Evolutionary conservation across 805 yeast genomes (phyloP).

Genomic region (Saccharomycopsis oosterbeekiorum): DNA sequence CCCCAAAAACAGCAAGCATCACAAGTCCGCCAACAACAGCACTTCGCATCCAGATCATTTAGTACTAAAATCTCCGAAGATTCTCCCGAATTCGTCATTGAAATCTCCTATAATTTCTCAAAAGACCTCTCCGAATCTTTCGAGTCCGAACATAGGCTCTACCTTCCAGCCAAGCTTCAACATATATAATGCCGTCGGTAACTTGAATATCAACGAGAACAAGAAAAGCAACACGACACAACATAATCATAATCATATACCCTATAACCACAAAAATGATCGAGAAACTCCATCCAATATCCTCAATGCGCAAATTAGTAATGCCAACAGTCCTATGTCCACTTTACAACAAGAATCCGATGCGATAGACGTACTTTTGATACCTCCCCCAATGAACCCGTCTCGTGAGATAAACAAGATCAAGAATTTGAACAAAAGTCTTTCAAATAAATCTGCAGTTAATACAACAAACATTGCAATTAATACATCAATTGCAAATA

Average conservation of each 20-base stretch:
- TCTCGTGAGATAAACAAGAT: background rate
- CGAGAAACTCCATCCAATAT: too few species aligned
- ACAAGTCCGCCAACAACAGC: background rate
- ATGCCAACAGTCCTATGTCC: too few species aligned
- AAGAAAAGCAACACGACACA: background rate
- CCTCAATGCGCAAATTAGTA: too few species aligned
- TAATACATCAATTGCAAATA: background rate
- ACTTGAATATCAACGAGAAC: background rate
- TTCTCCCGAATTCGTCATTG: background rate
- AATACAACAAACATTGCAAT: background rate
- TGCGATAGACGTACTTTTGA: background rate
- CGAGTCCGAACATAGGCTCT: background rate
- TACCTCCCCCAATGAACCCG: background rate
- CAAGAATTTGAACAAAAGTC: background rate
- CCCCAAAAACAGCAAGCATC: background rate
- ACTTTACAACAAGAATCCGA: background rate
- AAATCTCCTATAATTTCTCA: background rate
- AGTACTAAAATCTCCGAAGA: background rate
- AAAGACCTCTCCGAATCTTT: background rate
- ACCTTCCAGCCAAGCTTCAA: background rate
- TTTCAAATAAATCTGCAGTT: background rate
- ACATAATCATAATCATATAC: too few species aligned
- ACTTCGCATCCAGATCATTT: too few species aligned
- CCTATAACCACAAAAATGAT: too few species aligned
- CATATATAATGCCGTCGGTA: background rate